These are phyloP conservation scores for Phaeodactylum tricornutum DNA, from an alignment of 108 stramenopile species.

Conservation along the genomic window DNA sequence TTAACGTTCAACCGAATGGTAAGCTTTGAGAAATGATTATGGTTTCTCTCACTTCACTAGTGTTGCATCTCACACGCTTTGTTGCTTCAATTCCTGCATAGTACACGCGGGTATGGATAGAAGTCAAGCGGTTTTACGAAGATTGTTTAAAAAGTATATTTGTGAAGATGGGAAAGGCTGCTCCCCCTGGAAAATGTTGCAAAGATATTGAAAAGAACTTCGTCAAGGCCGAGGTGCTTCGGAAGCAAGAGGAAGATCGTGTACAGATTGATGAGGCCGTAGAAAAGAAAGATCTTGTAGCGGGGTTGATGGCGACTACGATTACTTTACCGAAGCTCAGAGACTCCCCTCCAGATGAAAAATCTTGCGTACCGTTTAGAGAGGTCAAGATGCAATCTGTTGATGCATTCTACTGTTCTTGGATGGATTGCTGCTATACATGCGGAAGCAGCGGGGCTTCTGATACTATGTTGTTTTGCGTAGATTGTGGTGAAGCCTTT, in stretches of 20 bases:
- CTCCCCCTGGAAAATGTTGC: constrained; percentile 34
- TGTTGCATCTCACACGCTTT: background rate
- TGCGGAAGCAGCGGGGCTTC: constrained; percentile 58
- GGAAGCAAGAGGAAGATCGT: constrained; percentile 38
- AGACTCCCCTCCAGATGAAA: constrained; percentile 24
- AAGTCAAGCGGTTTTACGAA: constrained; percentile 48
- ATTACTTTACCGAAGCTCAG: constrained; percentile 31
- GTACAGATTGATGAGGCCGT: constrained; percentile 40
- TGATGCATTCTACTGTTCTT: constrained; percentile 38
- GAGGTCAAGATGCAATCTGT: constrained; percentile 29
- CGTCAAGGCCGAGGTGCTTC: constrained; percentile 27
- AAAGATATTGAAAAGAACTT: constrained; percentile 27
- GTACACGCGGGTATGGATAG: constrained; percentile 46
- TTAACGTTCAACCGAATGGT: constrained; percentile 62
- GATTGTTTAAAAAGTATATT: constrained; percentile 30
- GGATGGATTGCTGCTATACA: constrained; percentile 58
- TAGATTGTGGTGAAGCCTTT: constrained; percentile 85
- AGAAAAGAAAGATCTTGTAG: constrained; percentile 58
- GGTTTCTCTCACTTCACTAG: background rate
- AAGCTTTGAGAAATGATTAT: background rate
- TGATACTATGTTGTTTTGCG: constrained; percentile 74
- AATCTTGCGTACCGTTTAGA: constrained; percentile 44
- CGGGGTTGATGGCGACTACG: constrained; percentile 30
- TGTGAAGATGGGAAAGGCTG: constrained; percentile 26
- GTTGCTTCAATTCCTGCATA: background rate